A percentile compares a stretch with the other conserved stretches of the same genome.
phyloP scores from a whole-genome alignment of 2,329 filamentous ascomycete genomes.

The Aspergillus terreus region DNA sequence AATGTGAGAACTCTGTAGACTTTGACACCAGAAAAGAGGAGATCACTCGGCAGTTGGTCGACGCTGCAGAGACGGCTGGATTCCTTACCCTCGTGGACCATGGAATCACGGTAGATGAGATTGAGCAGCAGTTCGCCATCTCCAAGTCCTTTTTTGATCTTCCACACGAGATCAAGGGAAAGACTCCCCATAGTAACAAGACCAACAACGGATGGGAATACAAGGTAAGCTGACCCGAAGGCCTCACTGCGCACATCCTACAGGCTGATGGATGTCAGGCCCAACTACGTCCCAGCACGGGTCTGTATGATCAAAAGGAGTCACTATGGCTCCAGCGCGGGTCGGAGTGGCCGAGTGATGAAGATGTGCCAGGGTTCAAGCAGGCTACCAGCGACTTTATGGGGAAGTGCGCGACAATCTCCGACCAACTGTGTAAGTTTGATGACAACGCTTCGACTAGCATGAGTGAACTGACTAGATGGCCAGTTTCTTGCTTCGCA shows the following conservation, averaged over 20 bases:
- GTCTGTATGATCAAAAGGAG: constrained; percentile 2
- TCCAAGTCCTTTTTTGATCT: constrained; percentile 5
- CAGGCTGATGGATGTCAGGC: neutral
- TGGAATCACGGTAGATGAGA: constrained; percentile 2
- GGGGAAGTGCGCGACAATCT: neutral
- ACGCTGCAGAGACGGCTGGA: constrained; percentile 2
- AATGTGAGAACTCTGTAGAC: neutral
- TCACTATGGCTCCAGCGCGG: constrained; percentile 4
- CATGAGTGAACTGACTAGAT: no score
- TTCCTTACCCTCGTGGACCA: constrained; percentile 5
- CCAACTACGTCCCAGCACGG: constrained; percentile 4
- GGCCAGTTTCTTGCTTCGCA: constrained; percentile 2
- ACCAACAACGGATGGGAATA: constrained; percentile 7
- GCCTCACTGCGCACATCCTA: no score
- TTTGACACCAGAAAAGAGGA: constrained; percentile 1
- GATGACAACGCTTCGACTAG: no score
- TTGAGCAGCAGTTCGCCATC: constrained; percentile 2
- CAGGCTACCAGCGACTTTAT: neutral
- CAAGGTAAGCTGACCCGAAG: neutral
- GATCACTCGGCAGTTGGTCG: constrained; percentile 1
- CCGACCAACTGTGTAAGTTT: neutral
- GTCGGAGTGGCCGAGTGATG: constrained; percentile 4
- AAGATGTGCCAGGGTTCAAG: neutral
- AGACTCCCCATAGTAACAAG: neutral
- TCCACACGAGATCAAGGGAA: neutral